Conservation (phyloP, 306 rosid species). For the Hippophae tibetana region DNA sequence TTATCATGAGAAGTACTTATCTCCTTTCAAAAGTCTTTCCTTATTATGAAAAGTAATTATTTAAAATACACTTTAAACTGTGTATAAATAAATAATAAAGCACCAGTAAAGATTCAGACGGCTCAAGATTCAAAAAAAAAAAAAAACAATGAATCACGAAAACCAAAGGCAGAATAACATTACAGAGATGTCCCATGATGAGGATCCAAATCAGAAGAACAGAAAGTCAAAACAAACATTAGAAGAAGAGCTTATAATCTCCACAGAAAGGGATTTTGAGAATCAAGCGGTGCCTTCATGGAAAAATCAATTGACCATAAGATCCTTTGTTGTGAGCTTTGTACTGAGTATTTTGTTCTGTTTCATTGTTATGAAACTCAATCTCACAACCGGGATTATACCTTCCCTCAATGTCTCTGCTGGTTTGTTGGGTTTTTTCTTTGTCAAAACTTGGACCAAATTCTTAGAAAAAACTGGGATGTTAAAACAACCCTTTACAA, state of each 20-base stretch:
- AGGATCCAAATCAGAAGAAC: conserved; percentile 20
- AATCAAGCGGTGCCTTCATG: conserved; percentile 25
- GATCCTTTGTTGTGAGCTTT: conserved; percentile 34
- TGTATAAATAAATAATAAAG: no score
- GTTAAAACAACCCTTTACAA: conserved; percentile 32
- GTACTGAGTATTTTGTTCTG: conserved; percentile 31
- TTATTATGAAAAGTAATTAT: no score
- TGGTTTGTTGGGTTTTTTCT: conserved; percentile 36
- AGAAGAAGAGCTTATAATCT: background rate
- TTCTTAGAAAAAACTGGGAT: conserved; percentile 14
- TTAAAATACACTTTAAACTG: no score
- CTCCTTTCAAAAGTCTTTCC: no score
- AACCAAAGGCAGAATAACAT: no score
- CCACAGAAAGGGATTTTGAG: conserved; percentile 30
- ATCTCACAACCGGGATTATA: conserved; percentile 35
- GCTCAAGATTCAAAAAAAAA: background rate
- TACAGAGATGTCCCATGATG: background rate
- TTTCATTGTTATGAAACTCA: conserved; percentile 41
- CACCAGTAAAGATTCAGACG: no score
- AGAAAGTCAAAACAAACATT: background rate
- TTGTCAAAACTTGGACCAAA: conserved; percentile 36
- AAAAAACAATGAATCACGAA: background rate
- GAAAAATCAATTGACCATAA: conserved; percentile 29
- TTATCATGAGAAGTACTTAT: no score
- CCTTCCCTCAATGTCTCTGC: conserved; percentile 40